Base-by-base conservation (phyloP, 805 yeast genomes). In the Komagataella pastoris region DNA sequence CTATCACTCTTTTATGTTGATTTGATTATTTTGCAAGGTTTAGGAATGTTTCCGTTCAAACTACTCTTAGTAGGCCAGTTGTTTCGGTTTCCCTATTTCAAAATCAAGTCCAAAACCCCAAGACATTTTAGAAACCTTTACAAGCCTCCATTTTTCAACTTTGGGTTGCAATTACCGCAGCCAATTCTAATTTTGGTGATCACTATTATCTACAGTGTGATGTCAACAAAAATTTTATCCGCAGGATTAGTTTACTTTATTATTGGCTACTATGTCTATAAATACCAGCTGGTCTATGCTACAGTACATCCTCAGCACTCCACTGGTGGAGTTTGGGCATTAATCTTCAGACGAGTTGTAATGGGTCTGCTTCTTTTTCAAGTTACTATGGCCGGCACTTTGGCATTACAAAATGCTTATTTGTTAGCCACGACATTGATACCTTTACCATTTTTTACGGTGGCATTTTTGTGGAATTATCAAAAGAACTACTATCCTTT, bases 281-380 rank as follows among this genome's bases (percentile, higher is more conserved):
- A 91, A 67, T 91, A 90, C 64, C 97, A 89, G 65, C 71, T 91
- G 54, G 71, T 93, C 56, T 91, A 88, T 64, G 85, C 96, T 0
- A 84, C 93, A 70, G 89, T 88, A 36, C 98, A 93, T 65, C 90
- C 95, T 7, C 97, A 95, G 44, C 98, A 93, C 67, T 89, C 97
- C 0, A 93, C 97, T 0, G 99, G 98, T 1, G 86, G 85, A 62
- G 95, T 91, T 1, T 91, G 97, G 98, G 96, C 97, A 0, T 71
- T 89, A 49, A 82, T 91, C 2, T 85, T 86, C 61, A 74, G 96
- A 58, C 74, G 99, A 57, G 80, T 90, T 1, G 79, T 86, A 52
- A 62, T 88, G 53, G 98, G 98, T 0, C 67, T 91, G 23, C 66
- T 86, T 40, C 71, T 91, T 14, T 89, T 91, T 65, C 99, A 93